A percentile compares a stretch with the other conserved stretches of the same genome.
phyloP scores from a whole-genome alignment of 2,329 filamentous ascomycete genomes.

The Colletotrichum limetticola region DNA sequence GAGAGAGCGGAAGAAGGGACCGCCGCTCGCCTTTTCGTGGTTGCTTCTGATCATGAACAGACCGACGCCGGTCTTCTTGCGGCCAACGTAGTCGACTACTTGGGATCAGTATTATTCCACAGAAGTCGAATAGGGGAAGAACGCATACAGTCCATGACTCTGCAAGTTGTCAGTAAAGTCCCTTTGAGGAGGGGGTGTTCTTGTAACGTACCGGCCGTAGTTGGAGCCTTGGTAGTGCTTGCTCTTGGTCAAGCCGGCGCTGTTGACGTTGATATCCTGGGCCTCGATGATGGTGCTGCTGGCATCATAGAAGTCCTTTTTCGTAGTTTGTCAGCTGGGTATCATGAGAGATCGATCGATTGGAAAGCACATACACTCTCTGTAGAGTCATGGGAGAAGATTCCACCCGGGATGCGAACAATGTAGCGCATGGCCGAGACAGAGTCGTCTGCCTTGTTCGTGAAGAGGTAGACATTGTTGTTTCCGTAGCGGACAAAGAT shows the following conservation, averaged over 20 bases:
- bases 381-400: constrained; percentile 41
- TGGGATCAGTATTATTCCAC: constrained; percentile 41
- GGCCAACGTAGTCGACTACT: constrained; percentile 50
- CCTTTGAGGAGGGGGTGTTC: not conserved
- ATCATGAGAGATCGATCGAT: not conserved
- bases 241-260: constrained; percentile 47
- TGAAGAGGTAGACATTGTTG: constrained; percentile 54
- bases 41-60: constrained; percentile 47
- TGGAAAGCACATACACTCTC: constrained; percentile 25
- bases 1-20: constrained; percentile 52
- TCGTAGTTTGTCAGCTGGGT: not conserved
- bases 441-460: constrained; percentile 52
- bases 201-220: constrained; percentile 44
- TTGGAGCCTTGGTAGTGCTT: constrained; percentile 52
- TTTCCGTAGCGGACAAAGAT: constrained; percentile 47
- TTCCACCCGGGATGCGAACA: constrained; percentile 44
- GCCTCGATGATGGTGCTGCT: constrained; percentile 47
- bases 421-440: constrained; percentile 53
- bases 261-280: constrained; percentile 42
- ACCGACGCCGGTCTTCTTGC: constrained; percentile 47
- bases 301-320: constrained; percentile 45
- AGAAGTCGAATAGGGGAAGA: fast-evolving
- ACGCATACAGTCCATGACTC: constrained; percentile 21
- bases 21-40: constrained; percentile 48
- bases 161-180: not conserved